phyloP scores from a whole-genome alignment of 768 basidiomycete species.

The Terana coerulea region DNA sequence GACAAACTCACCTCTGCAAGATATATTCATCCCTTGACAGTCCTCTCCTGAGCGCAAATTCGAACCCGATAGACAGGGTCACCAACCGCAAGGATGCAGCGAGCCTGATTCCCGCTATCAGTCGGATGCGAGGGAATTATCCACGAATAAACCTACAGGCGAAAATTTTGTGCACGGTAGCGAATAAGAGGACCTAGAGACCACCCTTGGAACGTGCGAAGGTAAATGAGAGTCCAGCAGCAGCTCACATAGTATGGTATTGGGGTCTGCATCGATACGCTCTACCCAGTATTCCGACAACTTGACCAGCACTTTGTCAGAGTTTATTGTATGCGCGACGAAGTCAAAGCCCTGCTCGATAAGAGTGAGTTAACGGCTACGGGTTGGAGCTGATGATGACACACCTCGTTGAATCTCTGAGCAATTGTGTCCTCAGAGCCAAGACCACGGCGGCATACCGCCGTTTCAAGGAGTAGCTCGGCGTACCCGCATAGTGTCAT shows the following conservation, averaged over 20 bases:
- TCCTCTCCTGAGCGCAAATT: conserved; percentile 7
- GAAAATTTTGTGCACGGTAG: conserved; percentile 7
- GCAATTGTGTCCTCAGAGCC: conserved; percentile 2
- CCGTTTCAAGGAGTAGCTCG: conserved; percentile 47
- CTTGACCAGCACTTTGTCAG: conserved; percentile 32
- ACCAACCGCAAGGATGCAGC: conserved; percentile 11
- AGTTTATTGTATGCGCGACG: conserved; percentile 31
- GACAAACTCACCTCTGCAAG: conserved; percentile 6
- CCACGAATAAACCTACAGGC: background rate
- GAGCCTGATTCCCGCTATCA: conserved; percentile 5
- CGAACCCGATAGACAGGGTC: conserved; percentile 13
- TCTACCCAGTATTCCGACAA: conserved; percentile 29
- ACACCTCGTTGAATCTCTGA: background rate
- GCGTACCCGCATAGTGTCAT: conserved; percentile 46
- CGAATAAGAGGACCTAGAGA: conserved; percentile 8
- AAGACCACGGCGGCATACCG: conserved; percentile 36
- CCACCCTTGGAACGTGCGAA: too few species aligned
- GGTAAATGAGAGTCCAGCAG: background rate
- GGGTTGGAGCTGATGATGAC: too few species aligned
- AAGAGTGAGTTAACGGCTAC: too few species aligned
- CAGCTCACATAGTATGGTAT: conserved; percentile 2
- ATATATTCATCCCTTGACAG: conserved; percentile 8
- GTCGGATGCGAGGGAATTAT: background rate
- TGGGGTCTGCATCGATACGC: conserved; percentile 2
- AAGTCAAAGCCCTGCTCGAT: conserved; percentile 37